These are phyloP conservation scores for Cyclocybe cylindracea DNA, from an alignment of 768 basidiomycete species.

Conservation along the genomic window DNA sequence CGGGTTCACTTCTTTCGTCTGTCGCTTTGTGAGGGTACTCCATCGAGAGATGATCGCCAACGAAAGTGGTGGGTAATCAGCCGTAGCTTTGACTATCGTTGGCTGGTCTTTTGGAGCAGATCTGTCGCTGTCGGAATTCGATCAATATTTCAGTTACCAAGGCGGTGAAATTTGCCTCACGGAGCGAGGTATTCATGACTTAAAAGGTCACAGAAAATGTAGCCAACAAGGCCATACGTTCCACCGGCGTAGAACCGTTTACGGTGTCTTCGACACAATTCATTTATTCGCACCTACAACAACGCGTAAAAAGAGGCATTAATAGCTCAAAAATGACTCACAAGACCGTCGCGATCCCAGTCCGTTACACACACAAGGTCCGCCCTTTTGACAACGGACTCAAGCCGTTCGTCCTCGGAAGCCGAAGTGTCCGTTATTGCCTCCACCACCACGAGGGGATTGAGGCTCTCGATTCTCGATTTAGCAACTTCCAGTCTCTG, in stretches of 20 bases:
- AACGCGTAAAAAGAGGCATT: conserved; percentile 9
- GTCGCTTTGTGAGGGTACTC: conserved; percentile 66
- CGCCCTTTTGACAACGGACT: conserved; percentile 59
- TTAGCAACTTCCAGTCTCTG: conserved; percentile 89
- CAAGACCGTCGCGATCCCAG: conserved; percentile 66
- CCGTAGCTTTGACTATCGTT: conserved; percentile 61
- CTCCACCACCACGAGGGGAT: conserved; percentile 87
- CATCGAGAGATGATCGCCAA: conserved; percentile 70
- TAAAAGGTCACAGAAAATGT: conserved; percentile 92
- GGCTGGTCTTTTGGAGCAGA: conserved; percentile 57
- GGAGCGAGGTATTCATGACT: conserved; percentile 83
- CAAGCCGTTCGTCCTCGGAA: conserved; percentile 53
- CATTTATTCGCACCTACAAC: conserved; percentile 73
- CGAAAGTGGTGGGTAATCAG: conserved; percentile 64
- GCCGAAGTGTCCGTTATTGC: conserved; percentile 53
- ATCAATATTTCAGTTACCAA: neutral
- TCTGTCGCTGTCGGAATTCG: conserved; percentile 52
- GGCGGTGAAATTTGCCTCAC: conserved; percentile 48
- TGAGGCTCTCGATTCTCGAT: conserved; percentile 83
- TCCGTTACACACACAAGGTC: conserved; percentile 92
- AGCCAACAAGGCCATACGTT: conserved; percentile 87
- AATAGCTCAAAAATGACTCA: conserved; percentile 37
- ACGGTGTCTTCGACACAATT: conserved; percentile 67
- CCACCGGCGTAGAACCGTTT: conserved; percentile 93
- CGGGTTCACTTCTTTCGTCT: conserved; percentile 86